phyloP scores from a whole-genome alignment of 176 grass and related monocot species.

The Dendrocalamus sinicus region DNA sequence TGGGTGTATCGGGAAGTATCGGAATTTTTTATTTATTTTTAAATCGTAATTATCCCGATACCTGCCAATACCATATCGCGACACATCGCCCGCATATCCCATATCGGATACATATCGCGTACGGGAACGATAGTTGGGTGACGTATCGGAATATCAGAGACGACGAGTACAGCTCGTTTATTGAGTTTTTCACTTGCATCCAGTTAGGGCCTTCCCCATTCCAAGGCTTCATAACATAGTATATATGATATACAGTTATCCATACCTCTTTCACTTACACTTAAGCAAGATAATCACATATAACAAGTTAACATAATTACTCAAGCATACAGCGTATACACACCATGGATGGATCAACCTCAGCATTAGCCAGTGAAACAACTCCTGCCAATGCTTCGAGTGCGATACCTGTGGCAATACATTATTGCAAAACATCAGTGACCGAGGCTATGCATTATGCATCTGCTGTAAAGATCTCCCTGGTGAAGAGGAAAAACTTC shows the following conservation, averaged over 20 bases:
- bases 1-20: too few relatives aligned
- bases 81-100: too few relatives aligned
- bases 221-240: neutral
- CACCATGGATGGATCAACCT: constrained; percentile 87
- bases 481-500: neutral
- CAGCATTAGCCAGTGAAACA: constrained; percentile 70
- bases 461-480: neutral
- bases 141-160: too few relatives aligned
- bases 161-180: too few relatives aligned
- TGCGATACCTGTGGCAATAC: constrained; percentile 69
- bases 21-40: too few relatives aligned
- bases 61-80: too few relatives aligned
- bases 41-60: too few relatives aligned
- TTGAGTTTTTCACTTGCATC: constrained; percentile 5
- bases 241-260: neutral
- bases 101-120: too few relatives aligned
- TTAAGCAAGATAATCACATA: constrained; percentile 37
- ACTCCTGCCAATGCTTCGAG: constrained; percentile 82
- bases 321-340: constrained; percentile 18
- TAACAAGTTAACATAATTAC: constrained; percentile 7
- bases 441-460: neutral
- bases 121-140: too few relatives aligned
- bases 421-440: constrained; percentile 37
- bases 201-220: neutral
- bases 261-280: constrained; percentile 15